Base-by-base conservation (phyloP, 306 rosid species). In the Begonia fuchsioides region DNA sequence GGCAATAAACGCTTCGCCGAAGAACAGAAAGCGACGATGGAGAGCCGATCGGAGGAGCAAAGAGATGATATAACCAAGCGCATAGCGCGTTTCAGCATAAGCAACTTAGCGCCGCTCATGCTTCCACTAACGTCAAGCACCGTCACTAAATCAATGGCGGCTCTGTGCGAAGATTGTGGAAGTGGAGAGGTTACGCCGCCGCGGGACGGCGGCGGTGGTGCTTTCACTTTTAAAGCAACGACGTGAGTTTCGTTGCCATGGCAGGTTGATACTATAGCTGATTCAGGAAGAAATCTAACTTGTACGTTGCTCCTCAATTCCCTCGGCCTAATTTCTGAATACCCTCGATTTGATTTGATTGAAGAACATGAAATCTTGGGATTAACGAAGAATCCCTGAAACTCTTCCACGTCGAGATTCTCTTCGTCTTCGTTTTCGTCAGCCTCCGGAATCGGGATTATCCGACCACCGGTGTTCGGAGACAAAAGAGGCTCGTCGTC, bases 321-420 rank as follows among this genome's bases (percentile, higher is more conserved):
- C 10, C 62, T 52, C 3, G 61, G 70, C 15, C 6, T 32, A 12
- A 40, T 9, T 35, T 54, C 74, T 1, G 58, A 15, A 0, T 79
- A 69, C 2, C 70, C 68, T 53, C 35, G 35, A 26, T 66, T 69
- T 7, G 70, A 62, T 49, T 65, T 80, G 38, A 26, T 15, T 0
- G 87, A 65, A 19, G 75, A 66, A 0, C 32, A 20, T 2, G 87
- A 53, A 14, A 85, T 61, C 39, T 72, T 79, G 0, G 93, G 62
- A 68, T 75, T 60, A 44, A 76, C 85, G 58, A 82, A 82, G 55
- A 90, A 85, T 0, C 95, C 95, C 38, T 82, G 94, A 39, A 90
- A 90, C 63, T 85, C 98, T 15, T 49, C 63, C 1, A 39, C 49
- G 12, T 58, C 55, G 47, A 47, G 53, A 1, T 46, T 43, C 8